Base-by-base conservation (phyloP, 2,329 filamentous ascomycete genomes). In the Talaromyces sp. region DNA sequence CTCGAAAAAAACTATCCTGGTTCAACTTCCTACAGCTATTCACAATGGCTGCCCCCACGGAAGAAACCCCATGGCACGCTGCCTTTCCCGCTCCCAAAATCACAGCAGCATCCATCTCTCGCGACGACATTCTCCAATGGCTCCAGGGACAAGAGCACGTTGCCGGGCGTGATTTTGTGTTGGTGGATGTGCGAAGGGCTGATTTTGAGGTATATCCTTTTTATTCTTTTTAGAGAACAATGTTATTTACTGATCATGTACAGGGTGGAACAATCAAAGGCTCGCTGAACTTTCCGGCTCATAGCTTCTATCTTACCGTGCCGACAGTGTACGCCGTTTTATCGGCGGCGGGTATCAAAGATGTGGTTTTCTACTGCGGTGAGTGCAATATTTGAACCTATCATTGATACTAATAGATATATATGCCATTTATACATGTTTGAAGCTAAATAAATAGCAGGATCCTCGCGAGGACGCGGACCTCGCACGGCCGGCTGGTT, bases 181-280 rank as follows among this genome's bases (percentile, higher is more conserved):
- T 82, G 8, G 72, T 83, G 10, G 81, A 83, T 65, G 66, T 83
- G 30, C 77, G 81, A 44, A 71, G 79, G 16, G 74, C 67, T 3
- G 80, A 83, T 65, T 74, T 76, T 64, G 77, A 80, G 74, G 80
- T 82, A 70, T 33, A 28, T n/a, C n/a, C n/a, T n/a, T n/a, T n/a
- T n/a, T n/a, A n/a, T n/a, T n/a, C n/a, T n/a, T n/a, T n/a, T n/a
- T n/a, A n/a, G n/a, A n/a, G n/a, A n/a, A n/a, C n/a, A 23, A 23
- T 23, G 23, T 23, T 23, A 23, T 23, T 23, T 28, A 51, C 33
- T 12, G 53, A 27, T 47, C 3, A 16, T 42, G 4, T 6, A 50
- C 63, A 84, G 83, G 87, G 87, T 30, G 87, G 86, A 47, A 87
- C 85, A 0, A 83, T 89, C 60, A 74, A 75, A 8, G 81, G 80